These are phyloP conservation scores for Gastrolobium bilobum DNA, from an alignment of 306 rosid species.

Conservation along the genomic window DNA sequence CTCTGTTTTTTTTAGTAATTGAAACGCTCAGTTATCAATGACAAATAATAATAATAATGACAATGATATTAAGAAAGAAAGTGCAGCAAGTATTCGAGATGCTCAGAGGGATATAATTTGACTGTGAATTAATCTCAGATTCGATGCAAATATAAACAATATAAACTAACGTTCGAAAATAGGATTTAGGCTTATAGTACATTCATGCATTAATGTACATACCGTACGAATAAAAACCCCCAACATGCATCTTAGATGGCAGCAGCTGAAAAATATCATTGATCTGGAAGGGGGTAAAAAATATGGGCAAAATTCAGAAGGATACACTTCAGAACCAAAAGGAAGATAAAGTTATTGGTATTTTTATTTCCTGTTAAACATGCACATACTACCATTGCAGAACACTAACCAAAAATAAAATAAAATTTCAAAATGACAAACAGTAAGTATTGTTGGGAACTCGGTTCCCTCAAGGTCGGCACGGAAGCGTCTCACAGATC, in stretches of 20 bases:
- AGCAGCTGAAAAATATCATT: slow-evolving; percentile 79
- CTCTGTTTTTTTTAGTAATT: too few species aligned
- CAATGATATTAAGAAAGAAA: background rate
- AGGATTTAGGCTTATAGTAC: background rate
- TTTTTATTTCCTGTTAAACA: background rate
- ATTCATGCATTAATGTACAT: slow-evolving; percentile 30
- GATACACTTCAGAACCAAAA: background rate
- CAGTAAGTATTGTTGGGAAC: background rate
- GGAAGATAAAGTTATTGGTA: background rate
- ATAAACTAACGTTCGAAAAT: background rate
- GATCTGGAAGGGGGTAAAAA: too few species aligned
- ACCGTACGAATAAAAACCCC: slow-evolving; percentile 87
- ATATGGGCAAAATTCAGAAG: slow-evolving; percentile 21
- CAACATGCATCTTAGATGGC: slow-evolving; percentile 76
- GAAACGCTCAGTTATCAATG: slow-evolving; percentile 4
- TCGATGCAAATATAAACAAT: background rate
- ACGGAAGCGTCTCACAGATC: too few species aligned
- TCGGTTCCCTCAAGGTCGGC: too few species aligned
- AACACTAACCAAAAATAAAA: too few species aligned
- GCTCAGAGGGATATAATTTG: background rate
- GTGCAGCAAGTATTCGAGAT: background rate
- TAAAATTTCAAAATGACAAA: background rate
- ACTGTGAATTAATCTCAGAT: background rate
- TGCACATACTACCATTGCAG: background rate
- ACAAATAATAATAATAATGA: background rate